Conservation (phyloP, 495 filamentous ascomycete species). For the Aspergillus ellipticus region DNA sequence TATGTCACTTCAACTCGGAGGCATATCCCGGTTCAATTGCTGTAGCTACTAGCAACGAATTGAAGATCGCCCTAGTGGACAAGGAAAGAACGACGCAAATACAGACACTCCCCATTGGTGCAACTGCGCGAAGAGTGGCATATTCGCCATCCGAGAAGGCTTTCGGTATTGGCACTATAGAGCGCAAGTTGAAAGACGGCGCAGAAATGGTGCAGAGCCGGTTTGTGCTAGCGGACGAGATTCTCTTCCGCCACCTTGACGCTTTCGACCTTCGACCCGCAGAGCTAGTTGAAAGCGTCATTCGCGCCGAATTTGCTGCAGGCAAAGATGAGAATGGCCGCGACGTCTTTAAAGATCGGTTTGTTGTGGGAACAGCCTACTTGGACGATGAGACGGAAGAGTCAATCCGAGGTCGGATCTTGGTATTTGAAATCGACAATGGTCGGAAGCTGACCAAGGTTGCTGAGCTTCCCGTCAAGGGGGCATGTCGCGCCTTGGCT, state of each 20-base stretch:
- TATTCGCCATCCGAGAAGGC: slow-evolving; percentile 76
- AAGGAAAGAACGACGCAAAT: slow-evolving; percentile 83
- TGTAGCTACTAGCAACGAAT: slow-evolving; percentile 68
- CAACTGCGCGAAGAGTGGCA: slow-evolving; percentile 82
- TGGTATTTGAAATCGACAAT: slow-evolving; percentile 78
- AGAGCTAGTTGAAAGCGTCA: slow-evolving; percentile 82
- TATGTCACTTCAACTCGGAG: slow-evolving; percentile 77
- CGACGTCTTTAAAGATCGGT: slow-evolving; percentile 57
- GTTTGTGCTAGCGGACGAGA: slow-evolving; percentile 60
- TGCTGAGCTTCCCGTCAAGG: slow-evolving; percentile 59
- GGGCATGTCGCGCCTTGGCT: slow-evolving; percentile 73
- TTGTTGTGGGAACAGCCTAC: slow-evolving; percentile 83
- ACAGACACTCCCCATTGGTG: slow-evolving; percentile 67
- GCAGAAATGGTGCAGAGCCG: slow-evolving; percentile 56
- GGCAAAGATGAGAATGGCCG: slow-evolving; percentile 50
- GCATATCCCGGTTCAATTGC: slow-evolving; percentile 79
- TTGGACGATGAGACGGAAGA: slow-evolving; percentile 55
- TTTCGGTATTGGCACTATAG: slow-evolving; percentile 84
- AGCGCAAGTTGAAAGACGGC: slow-evolving; percentile 53
- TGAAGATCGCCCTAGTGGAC: slow-evolving; percentile 82
- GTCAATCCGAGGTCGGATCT: slow-evolving; percentile 66
- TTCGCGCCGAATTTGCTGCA: slow-evolving; percentile 69
- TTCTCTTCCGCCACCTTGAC: slow-evolving; percentile 53
- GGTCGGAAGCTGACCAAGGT: slow-evolving; percentile 67
- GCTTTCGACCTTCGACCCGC: slow-evolving; percentile 50